Percentiles rank a stretch among this genome's conserved stretches.
These are phyloP conservation scores for Ustilago sp. DNA, from an alignment of 1,284 basidiomycete species.

Conservation along the genomic window DNA sequence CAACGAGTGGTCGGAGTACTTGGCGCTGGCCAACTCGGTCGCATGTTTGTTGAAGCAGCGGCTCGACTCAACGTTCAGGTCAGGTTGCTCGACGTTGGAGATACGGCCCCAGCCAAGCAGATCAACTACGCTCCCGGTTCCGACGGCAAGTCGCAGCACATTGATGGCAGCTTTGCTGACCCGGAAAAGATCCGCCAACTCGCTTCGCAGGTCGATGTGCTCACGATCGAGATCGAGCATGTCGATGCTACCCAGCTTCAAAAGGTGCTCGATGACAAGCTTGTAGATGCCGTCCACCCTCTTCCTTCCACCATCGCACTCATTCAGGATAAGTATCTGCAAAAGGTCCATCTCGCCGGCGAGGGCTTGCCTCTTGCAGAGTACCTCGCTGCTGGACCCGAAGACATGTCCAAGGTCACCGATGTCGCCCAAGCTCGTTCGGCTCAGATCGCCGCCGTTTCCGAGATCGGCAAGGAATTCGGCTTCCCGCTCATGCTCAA, in stretches of 20 bases:
- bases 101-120: conserved; percentile 89
- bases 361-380: conserved; percentile 77
- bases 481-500: conserved; percentile 97
- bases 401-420: conserved; percentile 70
- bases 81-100: conserved; percentile 87
- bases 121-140: conserved; percentile 71
- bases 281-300: conserved; percentile 78
- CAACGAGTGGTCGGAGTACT: conserved; percentile 60
- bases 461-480: conserved; percentile 71
- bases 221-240: conserved; percentile 98
- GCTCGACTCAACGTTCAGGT: conserved; percentile 87
- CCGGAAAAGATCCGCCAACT: conserved; percentile 83
- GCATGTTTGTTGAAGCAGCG: conserved; percentile 94
- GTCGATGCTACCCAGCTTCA: conserved; percentile 84
- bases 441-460: conserved; percentile 64
- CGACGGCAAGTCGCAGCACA: conserved; percentile 73
- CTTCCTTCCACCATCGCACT: conserved; percentile 83
- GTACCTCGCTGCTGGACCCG: conserved; percentile 73
- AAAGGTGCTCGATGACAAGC: conserved; percentile 62
- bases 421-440: conserved; percentile 73
- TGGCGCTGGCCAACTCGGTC: conserved; percentile 96
- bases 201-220: conserved; percentile 83
- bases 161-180: conserved; percentile 90
- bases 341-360: conserved; percentile 78
- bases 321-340: conserved; percentile 95